Evolutionary conservation across 208 protist species (phyloP).

Genomic region (Naegleria lovaniensis): DNA sequence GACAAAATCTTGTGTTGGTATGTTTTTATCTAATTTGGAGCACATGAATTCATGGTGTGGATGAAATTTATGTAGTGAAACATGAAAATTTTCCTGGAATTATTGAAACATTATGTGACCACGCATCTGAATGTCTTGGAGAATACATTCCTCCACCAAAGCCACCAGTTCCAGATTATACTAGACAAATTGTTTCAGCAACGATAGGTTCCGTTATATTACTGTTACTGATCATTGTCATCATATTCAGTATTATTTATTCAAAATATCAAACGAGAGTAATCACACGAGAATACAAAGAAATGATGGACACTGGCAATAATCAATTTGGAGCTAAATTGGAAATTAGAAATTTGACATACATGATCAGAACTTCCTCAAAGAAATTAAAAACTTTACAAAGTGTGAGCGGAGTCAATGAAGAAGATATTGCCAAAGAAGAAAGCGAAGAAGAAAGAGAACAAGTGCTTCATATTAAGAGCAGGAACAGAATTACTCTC

Average conservation of each 20-base stretch:
- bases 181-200: neutral
- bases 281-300: neutral
- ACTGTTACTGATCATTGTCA: neutral
- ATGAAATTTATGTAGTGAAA: neutral
- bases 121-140: neutral
- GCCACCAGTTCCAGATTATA: neutral
- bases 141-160: too few species aligned
- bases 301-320: too few species aligned
- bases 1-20: neutral
- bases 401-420: neutral
- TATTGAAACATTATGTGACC: neutral
- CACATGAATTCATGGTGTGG: neutral
- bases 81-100: neutral
- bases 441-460: neutral
- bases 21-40: neutral
- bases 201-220: neutral
- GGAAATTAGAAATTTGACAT: neutral
- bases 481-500: neutral
- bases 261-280: too few species aligned
- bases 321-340: neutral
- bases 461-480: neutral
- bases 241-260: neutral
- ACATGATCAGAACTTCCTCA: neutral
- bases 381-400: neutral
- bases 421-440: neutral